A percentile compares a stretch with the other conserved stretches of the same genome.
phyloP scores from a whole-genome alignment of 2,329 filamentous ascomycete genomes.

The Aspergillaceae sp. region DNA sequence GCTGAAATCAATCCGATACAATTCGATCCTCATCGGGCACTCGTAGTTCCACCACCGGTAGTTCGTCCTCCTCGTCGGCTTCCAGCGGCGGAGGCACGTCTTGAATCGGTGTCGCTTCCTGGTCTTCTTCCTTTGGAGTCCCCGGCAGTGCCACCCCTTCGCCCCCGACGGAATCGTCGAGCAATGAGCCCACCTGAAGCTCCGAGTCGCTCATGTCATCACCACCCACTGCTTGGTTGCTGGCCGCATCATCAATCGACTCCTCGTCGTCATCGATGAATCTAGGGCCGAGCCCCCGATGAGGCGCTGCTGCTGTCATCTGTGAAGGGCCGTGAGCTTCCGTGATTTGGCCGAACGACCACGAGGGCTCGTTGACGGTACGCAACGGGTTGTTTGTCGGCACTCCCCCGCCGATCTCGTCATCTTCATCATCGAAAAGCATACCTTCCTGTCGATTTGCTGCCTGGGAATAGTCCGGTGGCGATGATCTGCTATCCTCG shows the following conservation, averaged over 20 bases:
- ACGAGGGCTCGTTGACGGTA: constrained; percentile 21
- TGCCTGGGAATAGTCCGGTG: constrained; percentile 23
- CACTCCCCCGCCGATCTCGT: constrained; percentile 13
- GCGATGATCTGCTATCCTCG: constrained; percentile 19
- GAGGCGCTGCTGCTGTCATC: constrained; percentile 15
- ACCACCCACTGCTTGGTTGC: constrained; percentile 33
- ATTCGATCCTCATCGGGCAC: constrained; percentile 28
- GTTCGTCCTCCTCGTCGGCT: constrained; percentile 28
- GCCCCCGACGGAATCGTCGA: constrained; percentile 17
- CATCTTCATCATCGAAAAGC: constrained; percentile 25
- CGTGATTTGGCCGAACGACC: constrained; percentile 29
- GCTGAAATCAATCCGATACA: constrained; percentile 10
- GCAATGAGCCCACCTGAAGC: constrained; percentile 21
- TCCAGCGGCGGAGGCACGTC: constrained; percentile 24
- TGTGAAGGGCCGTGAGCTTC: constrained; percentile 23
- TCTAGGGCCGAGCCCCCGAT: constrained; percentile 17
- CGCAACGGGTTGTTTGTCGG: constrained; percentile 18
- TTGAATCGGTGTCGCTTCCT: constrained; percentile 16
- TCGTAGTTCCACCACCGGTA: constrained; percentile 35
- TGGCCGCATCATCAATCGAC: constrained; percentile 27
- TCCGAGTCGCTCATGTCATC: constrained; percentile 27
- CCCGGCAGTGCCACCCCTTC: constrained; percentile 10
- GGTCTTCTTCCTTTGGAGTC: constrained; percentile 17
- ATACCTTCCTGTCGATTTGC: constrained; percentile 22
- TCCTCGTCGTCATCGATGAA: constrained; percentile 21